Base-by-base conservation (phyloP, 164 flowering plant genomes). In the Vitis rupestris region DNA sequence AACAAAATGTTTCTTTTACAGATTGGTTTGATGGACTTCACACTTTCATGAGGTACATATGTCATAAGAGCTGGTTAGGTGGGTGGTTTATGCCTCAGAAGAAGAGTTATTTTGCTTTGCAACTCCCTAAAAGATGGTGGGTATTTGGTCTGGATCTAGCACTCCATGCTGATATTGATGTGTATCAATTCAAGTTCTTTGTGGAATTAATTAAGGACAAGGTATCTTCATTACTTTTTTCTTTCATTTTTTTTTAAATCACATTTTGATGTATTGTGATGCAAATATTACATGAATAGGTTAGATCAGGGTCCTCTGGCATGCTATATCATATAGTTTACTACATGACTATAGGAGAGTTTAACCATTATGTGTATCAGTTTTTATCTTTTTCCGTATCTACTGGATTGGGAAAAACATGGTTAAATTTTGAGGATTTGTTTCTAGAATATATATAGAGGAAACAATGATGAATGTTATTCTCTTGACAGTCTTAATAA, bases 21-120 rank as follows among this genome's bases (percentile, higher is more conserved):
- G 99, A 93, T 82, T 93, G 99, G 98, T 96, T 96, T 85, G 99
- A 96, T 86, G 99, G 99, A 59, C 92, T 96, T 67, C 84, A 96
- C 75, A 96, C 99, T 54, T 96, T 85, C 73, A 93, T 90, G 97
- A 86, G 98, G 79, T 92, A 86, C 75, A 87, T 93, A 76, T 96
- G 99, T 69, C 97, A 96, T 64, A 93, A 90, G 71, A 96, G 90
- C 76, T 96, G 98, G 99, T 81, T 96, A 80, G 99, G 99, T 54
- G 98, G 99, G 63, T 96, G 99, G 98, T 81, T 96, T 78, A 87
- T 96, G 88, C 98, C 99, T 69, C 99, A 96, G 73, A 92, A 83
- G 85, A 96, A 87, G 82, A 96, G 98, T 77, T 96, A 96, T 75
- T 96, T 96, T 90, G 98, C 98, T 27, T 79, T 93, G 83, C 91